Percentiles rank a stretch among this genome's conserved stretches.
Evolutionary conservation across 1,284 basidiomycete genomes (phyloP).

Genomic region (Pisolithus thermaeus): DNA sequence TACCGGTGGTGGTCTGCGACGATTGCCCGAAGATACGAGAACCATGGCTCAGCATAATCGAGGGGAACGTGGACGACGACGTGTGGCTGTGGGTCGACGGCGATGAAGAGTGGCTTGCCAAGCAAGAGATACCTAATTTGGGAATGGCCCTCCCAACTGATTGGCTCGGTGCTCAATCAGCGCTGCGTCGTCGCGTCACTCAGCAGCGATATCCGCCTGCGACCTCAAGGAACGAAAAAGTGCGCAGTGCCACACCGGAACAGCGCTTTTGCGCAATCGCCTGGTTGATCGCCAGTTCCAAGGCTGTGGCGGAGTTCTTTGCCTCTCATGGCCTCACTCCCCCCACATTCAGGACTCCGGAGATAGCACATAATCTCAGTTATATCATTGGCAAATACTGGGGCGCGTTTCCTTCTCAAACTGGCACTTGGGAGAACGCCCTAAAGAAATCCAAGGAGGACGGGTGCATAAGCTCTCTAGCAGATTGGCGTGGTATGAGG

Average conservation of each 20-base stretch:
- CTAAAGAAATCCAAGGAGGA: not conserved
- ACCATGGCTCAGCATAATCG: not conserved
- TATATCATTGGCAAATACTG: not conserved
- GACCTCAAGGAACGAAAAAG: too few species aligned
- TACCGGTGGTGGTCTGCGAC: too few species aligned
- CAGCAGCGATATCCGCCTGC: not conserved
- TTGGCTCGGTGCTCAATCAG: not conserved
- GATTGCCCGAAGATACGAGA: not conserved
- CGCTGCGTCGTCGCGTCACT: not conserved
- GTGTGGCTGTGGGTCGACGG: constrained; percentile 26
- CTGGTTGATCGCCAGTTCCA: not conserved
- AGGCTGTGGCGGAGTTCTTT: not conserved
- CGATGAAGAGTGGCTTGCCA: constrained; percentile 1
- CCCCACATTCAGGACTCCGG: too few species aligned
- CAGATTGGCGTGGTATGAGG: too few species aligned
- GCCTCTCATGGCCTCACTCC: not conserved
- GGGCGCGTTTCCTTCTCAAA: not conserved
- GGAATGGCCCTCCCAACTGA: too few species aligned
- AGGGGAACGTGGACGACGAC: constrained; percentile 13
- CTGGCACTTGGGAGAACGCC: not conserved
- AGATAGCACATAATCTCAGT: not conserved
- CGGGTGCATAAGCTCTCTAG: too few species aligned
- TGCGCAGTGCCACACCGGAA: too few species aligned
- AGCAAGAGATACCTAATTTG: too few species aligned
- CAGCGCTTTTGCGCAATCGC: too few species aligned